phyloP scores from a whole-genome alignment of 2,329 filamentous ascomycete genomes.

The Talaromyces sp. region DNA sequence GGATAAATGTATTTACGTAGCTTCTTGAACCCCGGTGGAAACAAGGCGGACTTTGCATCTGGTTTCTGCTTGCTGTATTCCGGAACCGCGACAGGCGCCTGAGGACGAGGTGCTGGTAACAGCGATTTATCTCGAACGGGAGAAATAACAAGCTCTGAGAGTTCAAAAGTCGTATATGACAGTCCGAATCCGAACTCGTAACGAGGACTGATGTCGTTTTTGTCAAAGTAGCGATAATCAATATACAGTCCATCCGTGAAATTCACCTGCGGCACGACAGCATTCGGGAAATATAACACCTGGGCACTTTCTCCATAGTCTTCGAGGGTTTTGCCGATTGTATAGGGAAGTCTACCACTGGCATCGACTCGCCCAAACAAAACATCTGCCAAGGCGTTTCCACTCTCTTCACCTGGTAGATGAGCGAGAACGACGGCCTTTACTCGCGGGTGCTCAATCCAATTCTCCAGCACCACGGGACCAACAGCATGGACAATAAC shows the following conservation, averaged over 20 bases:
- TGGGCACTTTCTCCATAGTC: constrained; percentile 73
- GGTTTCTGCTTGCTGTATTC: constrained; percentile 54
- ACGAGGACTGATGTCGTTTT: constrained; percentile 65
- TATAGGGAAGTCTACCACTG: constrained; percentile 82
- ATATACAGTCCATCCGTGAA: constrained; percentile 80
- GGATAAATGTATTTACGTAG: constrained; percentile 70
- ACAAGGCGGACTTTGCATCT: constrained; percentile 53
- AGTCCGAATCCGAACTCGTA: constrained; percentile 86
- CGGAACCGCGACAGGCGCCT: constrained; percentile 45
- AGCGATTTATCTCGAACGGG: constrained; percentile 46
- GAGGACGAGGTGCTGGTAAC: constrained; percentile 41
- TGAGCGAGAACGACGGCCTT: constrained; percentile 80
- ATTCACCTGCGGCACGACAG: constrained; percentile 70
- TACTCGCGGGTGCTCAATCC: constrained; percentile 71
- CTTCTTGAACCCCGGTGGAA: constrained; percentile 57
- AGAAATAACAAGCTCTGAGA: constrained; percentile 51
- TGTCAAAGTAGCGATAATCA: constrained; percentile 88
- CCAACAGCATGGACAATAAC: constrained; percentile 86
- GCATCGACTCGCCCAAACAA: constrained; percentile 74
- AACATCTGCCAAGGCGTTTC: constrained; percentile 73
- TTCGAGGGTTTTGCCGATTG: constrained; percentile 66
- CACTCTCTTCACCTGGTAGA: constrained; percentile 80
- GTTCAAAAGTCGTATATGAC: constrained; percentile 70
- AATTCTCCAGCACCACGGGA: constrained; percentile 72
- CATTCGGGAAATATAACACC: constrained; percentile 66